Evolutionary conservation across 2,329 filamentous ascomycete genomes (phyloP).

Genomic region (Arthrobotrys conoides): DNA sequence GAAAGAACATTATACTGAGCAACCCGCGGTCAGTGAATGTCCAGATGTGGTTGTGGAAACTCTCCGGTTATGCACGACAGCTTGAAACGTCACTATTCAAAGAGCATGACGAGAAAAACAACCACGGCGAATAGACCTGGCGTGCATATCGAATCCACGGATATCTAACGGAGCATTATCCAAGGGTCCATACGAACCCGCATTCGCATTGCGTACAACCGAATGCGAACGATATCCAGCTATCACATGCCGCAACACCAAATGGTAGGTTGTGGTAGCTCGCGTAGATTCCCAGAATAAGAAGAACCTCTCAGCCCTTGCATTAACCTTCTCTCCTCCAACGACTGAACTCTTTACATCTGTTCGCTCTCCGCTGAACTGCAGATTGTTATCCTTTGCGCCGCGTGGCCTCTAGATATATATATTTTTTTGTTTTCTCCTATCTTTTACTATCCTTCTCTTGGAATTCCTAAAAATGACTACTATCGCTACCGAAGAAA

Average conservation of each 20-base stretch:
- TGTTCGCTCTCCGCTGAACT: neutral
- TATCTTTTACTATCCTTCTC: neutral
- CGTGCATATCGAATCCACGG: neutral
- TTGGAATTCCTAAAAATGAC: slow-evolving; percentile 33
- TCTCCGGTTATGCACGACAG: slow-evolving; percentile 60
- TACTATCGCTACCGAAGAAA: slow-evolving; percentile 70
- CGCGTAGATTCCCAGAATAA: slow-evolving; percentile 40
- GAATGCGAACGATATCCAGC: slow-evolving; percentile 11
- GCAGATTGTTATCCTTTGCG: slow-evolving; percentile 3
- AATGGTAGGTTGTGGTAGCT: slow-evolving; percentile 19
- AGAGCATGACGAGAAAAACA: slow-evolving; percentile 18
- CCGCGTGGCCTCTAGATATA: slow-evolving; percentile 5
- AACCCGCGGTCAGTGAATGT: slow-evolving; percentile 56
- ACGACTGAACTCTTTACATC: slow-evolving; percentile 1
- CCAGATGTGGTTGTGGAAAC: slow-evolving; percentile 63
- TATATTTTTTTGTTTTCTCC: neutral
- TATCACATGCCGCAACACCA: slow-evolving; percentile 56
- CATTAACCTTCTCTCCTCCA: slow-evolving; percentile 30
- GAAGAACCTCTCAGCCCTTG: slow-evolving; percentile 40
- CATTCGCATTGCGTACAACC: neutral
- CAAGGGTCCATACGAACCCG: neutral
- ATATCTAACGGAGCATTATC: neutral
- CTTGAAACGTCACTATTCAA: slow-evolving; percentile 34
- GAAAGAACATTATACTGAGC: slow-evolving; percentile 58
- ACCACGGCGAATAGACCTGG: neutral